A percentile compares a stretch with the other conserved stretches of the same genome.
These are phyloP conservation scores for Narthecium ossifragum DNA, from an alignment of 106 monocot species.

Conservation along the genomic window DNA sequence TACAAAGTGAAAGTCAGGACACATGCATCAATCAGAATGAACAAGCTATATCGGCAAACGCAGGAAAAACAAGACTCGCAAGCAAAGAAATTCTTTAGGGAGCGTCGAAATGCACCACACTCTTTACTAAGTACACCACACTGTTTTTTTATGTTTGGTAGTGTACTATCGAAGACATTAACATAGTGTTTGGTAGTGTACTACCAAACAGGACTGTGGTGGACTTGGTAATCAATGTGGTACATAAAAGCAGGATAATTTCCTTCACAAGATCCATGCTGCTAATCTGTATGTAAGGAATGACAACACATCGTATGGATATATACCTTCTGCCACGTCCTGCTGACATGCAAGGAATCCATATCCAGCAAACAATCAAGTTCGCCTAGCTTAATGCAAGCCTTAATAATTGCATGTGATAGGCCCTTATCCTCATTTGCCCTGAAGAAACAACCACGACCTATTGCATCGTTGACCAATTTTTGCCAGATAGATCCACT, in stretches of 20 bases:
- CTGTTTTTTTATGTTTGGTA: too few species aligned
- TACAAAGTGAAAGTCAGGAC: neutral
- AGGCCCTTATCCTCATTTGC: constrained; percentile 15
- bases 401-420: constrained; percentile 8
- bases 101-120: too few species aligned
- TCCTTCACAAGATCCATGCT: neutral
- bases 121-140: too few species aligned
- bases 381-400: constrained; percentile 12
- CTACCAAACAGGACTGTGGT: too few species aligned
- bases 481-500: constrained; percentile 19
- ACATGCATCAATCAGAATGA: too few species aligned
- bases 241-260: neutral
- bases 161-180: too few species aligned
- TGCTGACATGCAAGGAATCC: constrained; percentile 14
- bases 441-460: constrained; percentile 18
- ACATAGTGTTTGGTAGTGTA: too few species aligned
- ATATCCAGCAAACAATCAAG: constrained; percentile 13
- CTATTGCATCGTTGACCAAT: constrained; percentile 20
- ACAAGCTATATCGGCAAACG: too few species aligned
- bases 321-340: constrained; percentile 12
- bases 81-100: too few species aligned
- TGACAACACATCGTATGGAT: neutral
- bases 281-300: too few species aligned
- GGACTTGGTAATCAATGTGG: too few species aligned
- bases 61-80: too few species aligned